phyloP scores from a whole-genome alignment of 1,284 basidiomycete genomes.

The Naganishia sp. region DNA sequence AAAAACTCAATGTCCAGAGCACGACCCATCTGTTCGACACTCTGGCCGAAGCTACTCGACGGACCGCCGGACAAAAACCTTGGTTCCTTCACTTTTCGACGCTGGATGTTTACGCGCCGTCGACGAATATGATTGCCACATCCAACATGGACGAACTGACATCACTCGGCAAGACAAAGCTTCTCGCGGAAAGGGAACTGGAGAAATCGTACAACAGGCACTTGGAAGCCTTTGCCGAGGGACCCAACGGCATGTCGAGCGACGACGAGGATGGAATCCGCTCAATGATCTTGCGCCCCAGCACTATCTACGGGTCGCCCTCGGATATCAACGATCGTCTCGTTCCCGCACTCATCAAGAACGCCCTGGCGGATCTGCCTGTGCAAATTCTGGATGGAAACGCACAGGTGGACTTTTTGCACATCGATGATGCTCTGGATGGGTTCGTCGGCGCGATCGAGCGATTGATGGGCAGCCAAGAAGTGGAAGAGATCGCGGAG shows the following conservation, averaged over 20 bases:
- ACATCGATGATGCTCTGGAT: constrained; percentile 46
- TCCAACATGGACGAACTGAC: constrained; percentile 37
- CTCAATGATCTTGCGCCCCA: constrained; percentile 43
- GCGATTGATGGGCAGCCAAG: constrained; percentile 11
- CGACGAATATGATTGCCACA: constrained; percentile 19
- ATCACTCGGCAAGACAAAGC: constrained; percentile 46
- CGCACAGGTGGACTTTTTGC: constrained; percentile 43
- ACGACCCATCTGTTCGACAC: constrained; percentile 41
- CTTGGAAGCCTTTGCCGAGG: constrained; percentile 1
- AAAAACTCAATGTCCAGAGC: constrained; percentile 44
- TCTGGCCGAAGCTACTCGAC: constrained; percentile 29
- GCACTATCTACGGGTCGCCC: constrained; percentile 49
- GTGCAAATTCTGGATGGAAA: constrained; percentile 48
- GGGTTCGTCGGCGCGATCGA: constrained; percentile 32
- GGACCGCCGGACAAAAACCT: constrained; percentile 32
- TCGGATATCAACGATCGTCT: constrained; percentile 44
- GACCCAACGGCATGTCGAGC: constrained; percentile 10
- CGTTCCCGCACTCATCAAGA: constrained; percentile 44
- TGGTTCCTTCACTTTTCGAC: constrained; percentile 49
- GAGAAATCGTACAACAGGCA: constrained; percentile 32
- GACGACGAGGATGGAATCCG: constrained; percentile 20
- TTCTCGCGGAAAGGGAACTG: constrained; percentile 40
- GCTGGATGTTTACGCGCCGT: constrained; percentile 46
- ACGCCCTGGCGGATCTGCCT: constrained; percentile 45
- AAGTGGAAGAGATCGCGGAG: neutral